Evolutionary conservation across 2,329 filamentous ascomycete genomes (phyloP).

Genomic region (Colletotrichum paranaense): DNA sequence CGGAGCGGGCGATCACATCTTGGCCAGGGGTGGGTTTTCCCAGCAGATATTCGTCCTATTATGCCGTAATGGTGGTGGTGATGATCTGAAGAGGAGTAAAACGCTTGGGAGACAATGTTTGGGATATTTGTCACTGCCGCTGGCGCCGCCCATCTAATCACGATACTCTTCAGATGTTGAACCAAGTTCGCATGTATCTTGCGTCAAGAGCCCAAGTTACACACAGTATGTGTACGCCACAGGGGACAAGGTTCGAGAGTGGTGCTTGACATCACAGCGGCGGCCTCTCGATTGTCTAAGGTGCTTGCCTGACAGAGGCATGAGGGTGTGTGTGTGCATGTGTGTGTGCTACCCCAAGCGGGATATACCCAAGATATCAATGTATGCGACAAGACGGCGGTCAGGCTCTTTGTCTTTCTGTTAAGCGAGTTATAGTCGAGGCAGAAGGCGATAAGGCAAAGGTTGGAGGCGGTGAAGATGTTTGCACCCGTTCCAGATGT

Average conservation of each 20-base stretch:
- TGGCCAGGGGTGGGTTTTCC: background rate
- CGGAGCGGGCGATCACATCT: background rate
- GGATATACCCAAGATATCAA: background rate
- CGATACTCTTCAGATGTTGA: background rate
- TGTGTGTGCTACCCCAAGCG: background rate
- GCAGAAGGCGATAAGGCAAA: background rate
- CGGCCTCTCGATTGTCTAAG: background rate
- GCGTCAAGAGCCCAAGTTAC: background rate
- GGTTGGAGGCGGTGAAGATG: conserved; percentile 9
- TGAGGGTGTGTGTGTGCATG: background rate
- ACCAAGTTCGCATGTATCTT: background rate
- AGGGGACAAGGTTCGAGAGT: background rate
- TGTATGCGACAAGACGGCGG: background rate
- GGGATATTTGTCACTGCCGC: background rate
- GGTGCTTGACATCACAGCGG: background rate
- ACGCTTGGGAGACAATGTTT: background rate
- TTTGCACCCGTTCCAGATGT: background rate
- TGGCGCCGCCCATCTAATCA: background rate
- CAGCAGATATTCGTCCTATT: background rate
- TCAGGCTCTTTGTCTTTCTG: background rate
- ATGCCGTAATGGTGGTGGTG: background rate
- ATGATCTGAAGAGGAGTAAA: background rate
- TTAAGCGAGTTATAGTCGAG: background rate
- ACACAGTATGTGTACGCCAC: background rate
- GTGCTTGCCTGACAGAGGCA: background rate